Evolutionary conservation across 164 flowering plant genomes (phyloP), one percentile per base, ranked within the genome.

Genomic region (Houttuynia cordata): DNA sequence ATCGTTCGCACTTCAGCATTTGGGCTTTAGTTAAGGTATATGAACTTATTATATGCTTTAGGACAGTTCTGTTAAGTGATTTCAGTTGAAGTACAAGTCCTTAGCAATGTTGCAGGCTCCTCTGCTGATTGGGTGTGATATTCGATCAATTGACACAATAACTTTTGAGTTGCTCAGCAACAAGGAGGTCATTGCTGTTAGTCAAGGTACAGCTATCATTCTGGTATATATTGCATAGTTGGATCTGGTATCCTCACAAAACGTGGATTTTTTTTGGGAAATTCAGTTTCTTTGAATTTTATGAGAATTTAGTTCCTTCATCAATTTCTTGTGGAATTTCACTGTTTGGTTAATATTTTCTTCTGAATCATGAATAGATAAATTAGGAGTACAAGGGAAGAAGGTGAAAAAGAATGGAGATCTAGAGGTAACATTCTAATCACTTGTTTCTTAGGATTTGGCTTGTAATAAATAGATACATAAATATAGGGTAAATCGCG

Each of bases 1-100:
- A 88, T 40, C 79, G 88, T 14, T 76, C 85, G 7, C 93, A 88
- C 68, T 85, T 90, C 70, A 90, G 95, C 80, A 87, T 90, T 52
- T 90, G 95, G 93, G 95, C 92, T 60, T 51, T 89, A 50, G 75
- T 64, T 3, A 88, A 88, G 80, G 96, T 88, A 69, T 12, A 5
- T 17, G 34, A 21, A 52, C 6, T 7, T 8, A 51, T 52, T 13
- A 58, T 53, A 8, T 18, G 24, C n/a, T 53, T 53, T 18, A 20
- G 9, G 9, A 10, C 10, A 40, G 49, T 42, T 19, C 9, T 14
- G 3, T 14, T 1, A 49, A 3, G 5, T 49, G 3, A 49, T 14
- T 49, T 49, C 3, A 3, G n/a, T 49, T 14, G 10, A n/a, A 17
- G 17, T 51, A 17, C 10, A 0, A 19, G 10, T 4, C 22, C 55